Conservation (phyloP, 805 yeast species). For the Kodamaea kakaduensis region DNA sequence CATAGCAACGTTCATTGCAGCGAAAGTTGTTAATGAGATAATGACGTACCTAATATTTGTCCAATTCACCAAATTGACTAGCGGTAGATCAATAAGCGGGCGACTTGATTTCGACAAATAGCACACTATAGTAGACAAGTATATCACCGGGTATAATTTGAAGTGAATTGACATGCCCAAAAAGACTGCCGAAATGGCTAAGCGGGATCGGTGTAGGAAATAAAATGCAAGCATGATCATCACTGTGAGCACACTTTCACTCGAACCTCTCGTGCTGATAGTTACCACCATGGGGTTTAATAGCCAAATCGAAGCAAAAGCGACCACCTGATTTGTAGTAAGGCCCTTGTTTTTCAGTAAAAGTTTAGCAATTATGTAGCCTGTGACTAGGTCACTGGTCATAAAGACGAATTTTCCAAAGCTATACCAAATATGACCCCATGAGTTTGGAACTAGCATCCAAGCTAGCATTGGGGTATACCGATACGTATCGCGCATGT, state of each 20-base stretch:
- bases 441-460: constrained; percentile 68
- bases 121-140: constrained; percentile 66
- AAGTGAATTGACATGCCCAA: constrained; percentile 84
- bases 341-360: constrained; percentile 18
- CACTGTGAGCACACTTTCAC: constrained; percentile 84
- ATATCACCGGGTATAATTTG: constrained; percentile 88
- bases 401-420: constrained; percentile 82
- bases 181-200: constrained; percentile 37
- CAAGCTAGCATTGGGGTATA: constrained; percentile 91
- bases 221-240: constrained; percentile 60
- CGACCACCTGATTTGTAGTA: constrained; percentile 25
- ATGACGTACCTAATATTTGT: constrained; percentile 26
- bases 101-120: constrained; percentile 27
- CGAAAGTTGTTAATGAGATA: constrained; percentile 42
- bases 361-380: constrained; percentile 46
- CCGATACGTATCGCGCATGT: constrained; percentile 79
- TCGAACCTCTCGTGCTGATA: constrained; percentile 88
- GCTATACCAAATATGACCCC: constrained; percentile 38
- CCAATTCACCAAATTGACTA: constrained; percentile 37
- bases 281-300: constrained; percentile 93
- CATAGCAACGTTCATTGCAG: constrained; percentile 53
- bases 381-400: constrained; percentile 76
- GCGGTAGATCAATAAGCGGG: constrained; percentile 24
- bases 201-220: constrained; percentile 31
- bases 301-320: constrained; percentile 69